Evolutionary conservation across 2,329 filamentous ascomycete genomes (phyloP), one percentile per base, ranked within the genome.

Genomic region (Thelonectria rubi): DNA sequence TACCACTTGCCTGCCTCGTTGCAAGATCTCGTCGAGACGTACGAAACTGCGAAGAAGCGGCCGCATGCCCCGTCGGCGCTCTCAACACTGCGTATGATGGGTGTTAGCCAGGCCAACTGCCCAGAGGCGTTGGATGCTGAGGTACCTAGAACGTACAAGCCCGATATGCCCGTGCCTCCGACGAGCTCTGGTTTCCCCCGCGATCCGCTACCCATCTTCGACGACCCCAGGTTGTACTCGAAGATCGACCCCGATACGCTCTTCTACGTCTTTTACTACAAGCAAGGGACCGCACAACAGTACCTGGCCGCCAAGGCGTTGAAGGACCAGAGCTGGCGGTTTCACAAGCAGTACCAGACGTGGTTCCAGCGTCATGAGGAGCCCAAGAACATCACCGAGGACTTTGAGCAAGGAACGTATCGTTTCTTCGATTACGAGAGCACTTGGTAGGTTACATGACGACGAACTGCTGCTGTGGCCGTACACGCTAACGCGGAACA

Each of bases 291-390:
- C 1, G 94, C 97, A 70, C 94, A 98, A 76, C 95, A 99, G 76
- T 97, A 94, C 74, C 84, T 98, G 61, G 93, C 95, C 1, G 95
- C 95, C 14, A 97, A 97, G 79, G 93, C 95, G n/a, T 82, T 99
- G 54, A 99, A 99, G 80, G 92, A 94, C 68, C 95, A 99, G 78
- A 97, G 94, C 78, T 99, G 95, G 95, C 87, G 95, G 58, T 99
- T 99, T 77, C 95, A 99, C 81, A 99, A 99, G 83, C 95, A 98
- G 78, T 99, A 99, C 75, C 95, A 97, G 78, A 99, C 95, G 1
- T 99, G 95, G 95, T 99, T 99, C 74, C 95, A 99, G 78, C 87
- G 95, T 53, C 95, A 99, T 69, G 95, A 99, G 75, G 95, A 99
- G 81, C 95, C 95, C 17, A 99, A 99, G 83, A 94, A 89, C 71